These are phyloP conservation scores for Rhodotorula sp. DNA, from an alignment of 1,284 basidiomycete genomes.

Conservation along the genomic window DNA sequence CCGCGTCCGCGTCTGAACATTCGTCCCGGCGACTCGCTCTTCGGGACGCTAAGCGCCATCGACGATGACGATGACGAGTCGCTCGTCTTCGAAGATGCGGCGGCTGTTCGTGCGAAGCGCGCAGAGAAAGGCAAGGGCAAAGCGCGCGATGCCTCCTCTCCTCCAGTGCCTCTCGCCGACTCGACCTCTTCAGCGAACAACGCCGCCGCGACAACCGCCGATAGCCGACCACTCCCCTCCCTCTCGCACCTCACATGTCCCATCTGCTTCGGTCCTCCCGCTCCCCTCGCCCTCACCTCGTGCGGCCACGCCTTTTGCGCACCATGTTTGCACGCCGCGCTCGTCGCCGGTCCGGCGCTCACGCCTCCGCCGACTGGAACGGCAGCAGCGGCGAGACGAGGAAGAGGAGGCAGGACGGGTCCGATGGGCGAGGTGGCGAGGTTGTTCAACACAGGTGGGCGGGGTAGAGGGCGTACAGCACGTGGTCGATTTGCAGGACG, in stretches of 20 bases:
- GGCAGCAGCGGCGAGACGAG: not conserved
- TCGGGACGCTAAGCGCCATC: too few relatives aligned
- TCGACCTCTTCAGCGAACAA: not conserved
- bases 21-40: too few relatives aligned
- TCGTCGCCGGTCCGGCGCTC: constrained; percentile 32
- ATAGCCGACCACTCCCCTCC: constrained; percentile 1
- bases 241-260: constrained; percentile 40
- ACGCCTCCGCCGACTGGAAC: constrained; percentile 27
- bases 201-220: not conserved
- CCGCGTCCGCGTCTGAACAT: too few relatives aligned
- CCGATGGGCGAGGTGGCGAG: not conserved
- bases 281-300: constrained; percentile 40
- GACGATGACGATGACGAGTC: too few relatives aligned
- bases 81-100: too few relatives aligned
- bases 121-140: constrained; percentile 7
- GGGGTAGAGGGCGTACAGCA: not conserved
- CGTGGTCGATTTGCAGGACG: not conserved
- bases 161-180: not conserved
- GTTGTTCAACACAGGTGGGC: not conserved
- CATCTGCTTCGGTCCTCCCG: constrained; percentile 42
- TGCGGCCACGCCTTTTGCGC: constrained; percentile 45
- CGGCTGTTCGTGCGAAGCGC: too few relatives aligned
- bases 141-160: not conserved
- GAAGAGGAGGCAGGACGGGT: not conserved
- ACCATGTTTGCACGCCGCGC: constrained; percentile 32